phyloP scores from a whole-genome alignment of 78 protist genomes.

The Protostelium mycophagum region DNA sequence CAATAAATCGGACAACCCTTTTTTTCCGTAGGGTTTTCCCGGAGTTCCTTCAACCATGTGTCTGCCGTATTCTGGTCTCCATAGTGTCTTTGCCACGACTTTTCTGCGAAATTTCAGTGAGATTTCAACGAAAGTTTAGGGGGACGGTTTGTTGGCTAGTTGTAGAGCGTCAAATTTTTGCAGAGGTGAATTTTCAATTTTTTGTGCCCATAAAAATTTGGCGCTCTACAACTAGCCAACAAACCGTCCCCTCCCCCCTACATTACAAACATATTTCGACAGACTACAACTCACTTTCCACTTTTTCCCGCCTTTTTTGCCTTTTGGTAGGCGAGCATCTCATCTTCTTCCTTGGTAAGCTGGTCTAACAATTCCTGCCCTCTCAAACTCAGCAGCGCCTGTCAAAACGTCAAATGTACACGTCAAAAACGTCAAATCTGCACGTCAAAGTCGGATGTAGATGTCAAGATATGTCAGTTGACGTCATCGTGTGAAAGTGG shows the following conservation, averaged over 20 bases:
- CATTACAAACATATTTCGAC: too few relatives aligned
- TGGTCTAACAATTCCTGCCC: not conserved
- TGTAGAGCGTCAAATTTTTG: not conserved
- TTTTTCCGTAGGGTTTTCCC: conserved; percentile 70
- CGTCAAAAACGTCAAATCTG: too few relatives aligned
- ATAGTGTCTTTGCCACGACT: conserved; percentile 36
- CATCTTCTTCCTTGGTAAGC: not conserved
- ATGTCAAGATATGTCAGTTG: too few relatives aligned
- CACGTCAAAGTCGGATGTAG: too few relatives aligned
- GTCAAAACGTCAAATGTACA: too few relatives aligned
- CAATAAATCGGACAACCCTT: not conserved
- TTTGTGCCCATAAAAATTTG: conserved; percentile 3
- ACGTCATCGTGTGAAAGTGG: too few relatives aligned
- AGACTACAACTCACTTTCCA: too few relatives aligned
- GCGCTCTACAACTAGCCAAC: not conserved
- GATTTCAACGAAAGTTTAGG: not conserved
- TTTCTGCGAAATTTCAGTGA: not conserved
- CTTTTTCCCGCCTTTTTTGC: not conserved
- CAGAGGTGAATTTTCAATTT: not conserved
- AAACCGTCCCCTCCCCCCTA: conserved; percentile 35
- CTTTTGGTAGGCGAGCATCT: not conserved
- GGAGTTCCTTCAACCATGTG: conserved; percentile 94
- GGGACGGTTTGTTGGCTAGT: too few relatives aligned
- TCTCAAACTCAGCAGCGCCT: not conserved
- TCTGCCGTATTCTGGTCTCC: conserved; percentile 93